Conservation (phyloP, 2,329 filamentous ascomycete species). For the Pseudodiploospora longispora region DNA sequence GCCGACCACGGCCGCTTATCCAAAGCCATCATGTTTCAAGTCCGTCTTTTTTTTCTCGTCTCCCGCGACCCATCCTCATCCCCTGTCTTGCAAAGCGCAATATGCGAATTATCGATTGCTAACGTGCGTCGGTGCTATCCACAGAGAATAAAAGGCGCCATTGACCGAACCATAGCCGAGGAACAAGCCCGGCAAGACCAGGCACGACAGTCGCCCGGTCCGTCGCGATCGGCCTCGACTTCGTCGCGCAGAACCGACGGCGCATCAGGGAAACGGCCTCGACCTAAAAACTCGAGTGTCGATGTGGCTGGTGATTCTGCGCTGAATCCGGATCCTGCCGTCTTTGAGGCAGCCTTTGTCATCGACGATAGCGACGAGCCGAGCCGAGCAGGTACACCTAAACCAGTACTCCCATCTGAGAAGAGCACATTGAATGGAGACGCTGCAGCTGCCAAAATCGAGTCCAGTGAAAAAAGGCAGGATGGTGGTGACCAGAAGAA, state of each 20-base stretch:
- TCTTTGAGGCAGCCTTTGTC: conserved; percentile 80
- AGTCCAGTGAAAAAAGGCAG: conserved; percentile 16
- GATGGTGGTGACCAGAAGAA: conserved; percentile 14
- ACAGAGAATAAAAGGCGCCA: conserved; percentile 74
- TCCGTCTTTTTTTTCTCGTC: conserved; percentile 11
- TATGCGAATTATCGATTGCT: conserved; percentile 1
- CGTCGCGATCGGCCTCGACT: conserved; percentile 30
- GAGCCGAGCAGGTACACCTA: conserved; percentile 54
- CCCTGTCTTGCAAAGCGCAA: no score
- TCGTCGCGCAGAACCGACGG: conserved; percentile 34
- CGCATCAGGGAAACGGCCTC: conserved; percentile 19
- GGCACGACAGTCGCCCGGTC: conserved; percentile 35
- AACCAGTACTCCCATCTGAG: conserved; percentile 27
- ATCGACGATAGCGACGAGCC: conserved; percentile 74
- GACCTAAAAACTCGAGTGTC: conserved; percentile 31
- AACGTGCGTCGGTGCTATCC: neutral
- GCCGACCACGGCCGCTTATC: neutral
- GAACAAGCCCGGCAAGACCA: conserved; percentile 74
- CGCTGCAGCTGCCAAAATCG: conserved; percentile 8
- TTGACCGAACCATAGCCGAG: conserved; percentile 82
- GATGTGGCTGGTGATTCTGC: conserved; percentile 31
- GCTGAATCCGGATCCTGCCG: conserved; percentile 67
- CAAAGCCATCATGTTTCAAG: conserved; percentile 22
- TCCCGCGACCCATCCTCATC: neutral
- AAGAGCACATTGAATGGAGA: conserved; percentile 20